Conservation (phyloP, 495 filamentous ascomycete species). For the Podospora bellae-mahoneyi region DNA sequence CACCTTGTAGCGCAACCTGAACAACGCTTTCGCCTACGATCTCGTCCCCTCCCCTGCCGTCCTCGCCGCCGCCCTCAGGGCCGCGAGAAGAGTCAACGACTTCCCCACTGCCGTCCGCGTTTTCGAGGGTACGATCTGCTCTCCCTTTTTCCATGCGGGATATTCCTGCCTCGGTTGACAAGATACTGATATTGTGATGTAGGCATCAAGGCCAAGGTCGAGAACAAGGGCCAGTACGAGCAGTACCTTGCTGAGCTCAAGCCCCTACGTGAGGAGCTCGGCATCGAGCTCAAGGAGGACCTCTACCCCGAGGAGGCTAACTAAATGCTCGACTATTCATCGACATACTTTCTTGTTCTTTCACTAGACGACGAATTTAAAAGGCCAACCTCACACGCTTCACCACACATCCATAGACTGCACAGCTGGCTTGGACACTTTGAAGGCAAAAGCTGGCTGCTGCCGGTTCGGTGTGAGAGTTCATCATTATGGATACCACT, state of each 20-base stretch:
- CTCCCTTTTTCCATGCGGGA: constrained; percentile 10
- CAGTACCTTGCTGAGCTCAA: constrained; percentile 95
- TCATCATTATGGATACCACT: not conserved
- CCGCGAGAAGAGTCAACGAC: constrained; percentile 95
- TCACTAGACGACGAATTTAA: not conserved
- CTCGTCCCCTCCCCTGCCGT: constrained; percentile 93
- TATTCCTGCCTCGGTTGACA: constrained; percentile 8
- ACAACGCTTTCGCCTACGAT: constrained; percentile 99
- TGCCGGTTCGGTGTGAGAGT: not conserved
- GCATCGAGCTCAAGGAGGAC: constrained; percentile 87
- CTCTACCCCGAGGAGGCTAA: constrained; percentile 72
- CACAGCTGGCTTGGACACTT: not conserved
- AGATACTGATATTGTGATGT: constrained; percentile 12
- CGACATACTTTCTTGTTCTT: not conserved
- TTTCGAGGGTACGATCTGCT: constrained; percentile 74
- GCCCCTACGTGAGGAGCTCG: constrained; percentile 87
- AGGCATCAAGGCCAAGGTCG: constrained; percentile 99
- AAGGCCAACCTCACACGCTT: not conserved
- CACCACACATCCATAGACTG: not conserved
- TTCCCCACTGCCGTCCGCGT: constrained; percentile 96
- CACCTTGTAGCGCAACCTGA: constrained; percentile 82
- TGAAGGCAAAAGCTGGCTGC: not conserved
- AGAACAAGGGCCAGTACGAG: constrained; percentile 95
- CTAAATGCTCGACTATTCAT: constrained; percentile 10
- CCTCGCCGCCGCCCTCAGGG: constrained; percentile 83